phyloP scores from a whole-genome alignment of 176 grass and related monocot species.

The Juncus effusus region DNA sequence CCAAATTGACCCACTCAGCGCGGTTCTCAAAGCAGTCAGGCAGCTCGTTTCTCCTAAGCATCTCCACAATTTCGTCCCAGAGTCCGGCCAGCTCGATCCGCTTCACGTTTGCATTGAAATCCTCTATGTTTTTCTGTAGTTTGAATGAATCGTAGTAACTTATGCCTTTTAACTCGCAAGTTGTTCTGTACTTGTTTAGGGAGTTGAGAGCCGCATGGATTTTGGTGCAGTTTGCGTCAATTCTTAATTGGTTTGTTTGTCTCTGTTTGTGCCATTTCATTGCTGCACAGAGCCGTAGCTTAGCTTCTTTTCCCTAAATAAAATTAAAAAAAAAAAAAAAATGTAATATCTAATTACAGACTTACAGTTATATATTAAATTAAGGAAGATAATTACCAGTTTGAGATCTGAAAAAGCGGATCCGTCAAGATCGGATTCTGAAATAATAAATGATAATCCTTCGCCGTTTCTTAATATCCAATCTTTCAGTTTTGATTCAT shows the following conservation, averaged over 20 bases:
- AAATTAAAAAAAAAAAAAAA: neutral
- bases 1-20: constrained; percentile 70
- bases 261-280: constrained; percentile 85
- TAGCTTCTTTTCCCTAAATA: constrained; percentile 72
- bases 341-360: neutral
- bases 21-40: constrained; percentile 70
- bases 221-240: constrained; percentile 65
- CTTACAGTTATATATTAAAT: neutral
- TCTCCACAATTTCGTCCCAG: constrained; percentile 95
- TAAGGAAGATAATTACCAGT: constrained; percentile 42
- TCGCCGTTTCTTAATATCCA: constrained; percentile 43
- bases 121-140: constrained; percentile 65
- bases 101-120: constrained; percentile 76
- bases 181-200: constrained; percentile 54
- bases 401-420: constrained; percentile 48
- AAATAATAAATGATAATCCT: constrained; percentile 40
- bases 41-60: constrained; percentile 67
- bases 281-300: constrained; percentile 56
- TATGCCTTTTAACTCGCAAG: constrained; percentile 48
- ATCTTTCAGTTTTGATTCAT: constrained; percentile 56
- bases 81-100: constrained; percentile 73
- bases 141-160: constrained; percentile 95
- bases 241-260: constrained; percentile 64
- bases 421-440: constrained; percentile 28
- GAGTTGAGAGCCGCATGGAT: constrained; percentile 58